phyloP scores from a whole-genome alignment of 768 basidiomycete genomes.

The Tulasnella calospora region DNA sequence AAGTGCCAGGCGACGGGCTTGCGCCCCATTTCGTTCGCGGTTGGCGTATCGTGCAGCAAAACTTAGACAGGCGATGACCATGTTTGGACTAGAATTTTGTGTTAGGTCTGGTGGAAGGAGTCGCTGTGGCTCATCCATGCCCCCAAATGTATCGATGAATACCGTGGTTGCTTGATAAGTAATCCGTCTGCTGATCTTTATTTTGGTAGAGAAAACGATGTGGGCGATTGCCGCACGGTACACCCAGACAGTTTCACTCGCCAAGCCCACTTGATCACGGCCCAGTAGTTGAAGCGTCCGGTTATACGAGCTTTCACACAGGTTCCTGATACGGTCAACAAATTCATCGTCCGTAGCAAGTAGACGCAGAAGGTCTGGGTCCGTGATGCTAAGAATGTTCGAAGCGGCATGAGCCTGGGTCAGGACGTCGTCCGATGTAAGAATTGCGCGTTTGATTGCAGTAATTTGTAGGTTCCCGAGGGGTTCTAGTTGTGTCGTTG shows the following conservation, averaged over 20 bases:
- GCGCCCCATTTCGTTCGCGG: too few species aligned
- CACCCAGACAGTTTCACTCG: too few species aligned
- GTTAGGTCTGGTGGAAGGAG: neutral
- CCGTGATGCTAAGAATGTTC: neutral
- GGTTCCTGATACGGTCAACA: neutral
- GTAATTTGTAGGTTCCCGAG: neutral
- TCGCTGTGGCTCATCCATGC: neutral
- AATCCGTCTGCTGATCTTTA: too few species aligned
- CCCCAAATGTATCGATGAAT: neutral
- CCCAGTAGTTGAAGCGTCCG: neutral
- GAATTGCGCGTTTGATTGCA: neutral
- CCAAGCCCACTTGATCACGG: too few species aligned
- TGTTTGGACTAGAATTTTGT: neutral
- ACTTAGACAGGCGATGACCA: neutral
- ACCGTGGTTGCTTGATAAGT: too few species aligned
- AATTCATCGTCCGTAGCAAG: neutral
- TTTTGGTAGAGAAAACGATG: neutral
- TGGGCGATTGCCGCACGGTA: too few species aligned
- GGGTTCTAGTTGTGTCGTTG: too few species aligned
- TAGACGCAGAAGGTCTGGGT: neutral
- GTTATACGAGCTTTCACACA: neutral
- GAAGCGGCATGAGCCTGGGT: neutral
- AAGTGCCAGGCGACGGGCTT: too few species aligned
- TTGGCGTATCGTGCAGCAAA: neutral
- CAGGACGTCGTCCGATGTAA: neutral